Percentiles rank a stretch among this genome's conserved stretches.
phyloP scores from a whole-genome alignment of 164 flowering plant species.

The Liquidambar formosana region DNA sequence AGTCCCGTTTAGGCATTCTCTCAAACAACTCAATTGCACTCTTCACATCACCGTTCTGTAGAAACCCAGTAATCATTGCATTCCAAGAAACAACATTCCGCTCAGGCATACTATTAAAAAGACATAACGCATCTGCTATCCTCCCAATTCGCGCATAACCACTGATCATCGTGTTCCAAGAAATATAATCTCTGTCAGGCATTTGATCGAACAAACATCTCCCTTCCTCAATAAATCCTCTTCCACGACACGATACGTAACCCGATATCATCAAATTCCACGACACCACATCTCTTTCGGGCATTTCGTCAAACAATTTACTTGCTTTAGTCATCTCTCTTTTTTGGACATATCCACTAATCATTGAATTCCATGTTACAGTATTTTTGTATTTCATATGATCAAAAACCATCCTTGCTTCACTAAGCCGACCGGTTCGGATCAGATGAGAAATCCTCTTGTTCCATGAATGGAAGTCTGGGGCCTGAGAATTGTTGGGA shows the following conservation, averaged over 20 bases:
- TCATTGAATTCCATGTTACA: constrained; percentile 33
- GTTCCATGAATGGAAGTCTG: constrained; percentile 9
- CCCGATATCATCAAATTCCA: constrained; percentile 37
- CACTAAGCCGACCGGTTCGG: constrained; percentile 16
- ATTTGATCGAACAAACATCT: constrained; percentile 40
- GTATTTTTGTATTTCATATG: constrained; percentile 12
- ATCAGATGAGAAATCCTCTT: constrained; percentile 21
- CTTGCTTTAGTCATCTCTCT: constrained; percentile 25
- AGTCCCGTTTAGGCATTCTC: constrained; percentile 38
- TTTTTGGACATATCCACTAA: constrained; percentile 20
- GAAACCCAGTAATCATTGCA: constrained; percentile 48
- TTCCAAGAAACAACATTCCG: constrained; percentile 50
- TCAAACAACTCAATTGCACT: constrained; percentile 37
- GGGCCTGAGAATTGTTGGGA: not conserved
- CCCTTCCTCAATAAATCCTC: constrained; percentile 32
- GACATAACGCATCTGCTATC: constrained; percentile 36
- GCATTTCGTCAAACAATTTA: constrained; percentile 30
- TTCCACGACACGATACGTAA: constrained; percentile 29
- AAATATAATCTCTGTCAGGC: constrained; percentile 39
- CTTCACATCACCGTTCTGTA: constrained; percentile 37
- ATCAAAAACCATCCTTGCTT: constrained; percentile 22
- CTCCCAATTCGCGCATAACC: constrained; percentile 44
- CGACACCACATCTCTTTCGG: constrained; percentile 25
- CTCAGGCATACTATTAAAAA: constrained; percentile 42
- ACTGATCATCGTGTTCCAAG: constrained; percentile 58